These are phyloP conservation scores for Acanthamoeba castellanii DNA, from an alignment of 208 protist species.

Conservation along the genomic window DNA sequence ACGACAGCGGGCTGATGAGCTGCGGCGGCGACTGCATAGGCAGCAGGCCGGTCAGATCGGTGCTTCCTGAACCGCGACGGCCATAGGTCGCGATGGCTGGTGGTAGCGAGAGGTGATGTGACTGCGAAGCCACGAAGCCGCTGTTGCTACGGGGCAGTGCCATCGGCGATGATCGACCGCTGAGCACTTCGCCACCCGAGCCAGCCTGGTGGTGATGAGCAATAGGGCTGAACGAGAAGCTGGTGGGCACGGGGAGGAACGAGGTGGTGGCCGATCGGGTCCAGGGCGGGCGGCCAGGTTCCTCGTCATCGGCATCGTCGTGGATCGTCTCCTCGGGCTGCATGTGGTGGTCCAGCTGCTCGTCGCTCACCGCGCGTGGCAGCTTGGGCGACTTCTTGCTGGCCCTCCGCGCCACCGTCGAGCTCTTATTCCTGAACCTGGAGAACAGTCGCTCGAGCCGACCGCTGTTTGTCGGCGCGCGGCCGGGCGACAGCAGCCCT, in stretches of 20 bases:
- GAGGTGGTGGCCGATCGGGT: no score
- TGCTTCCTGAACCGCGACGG: neutral
- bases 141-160: neutral
- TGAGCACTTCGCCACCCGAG: no score
- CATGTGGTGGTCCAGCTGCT: no score
- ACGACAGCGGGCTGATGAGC: neutral
- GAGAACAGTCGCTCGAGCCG: neutral
- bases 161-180: no score
- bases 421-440: neutral
- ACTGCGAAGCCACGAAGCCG: no score
- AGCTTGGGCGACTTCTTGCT: neutral
- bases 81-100: neutral
- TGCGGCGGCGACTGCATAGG: neutral
- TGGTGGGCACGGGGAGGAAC: no score
- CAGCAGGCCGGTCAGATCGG: neutral
- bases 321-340: no score
- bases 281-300: no score
- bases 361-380: neutral
- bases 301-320: no score
- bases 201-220: no score
- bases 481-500: neutral
- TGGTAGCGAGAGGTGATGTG: neutral
- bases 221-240: no score
- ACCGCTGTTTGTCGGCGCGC: neutral
- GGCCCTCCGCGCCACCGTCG: neutral